A percentile compares a stretch with the other conserved stretches of the same genome.
These are phyloP conservation scores for Rhododendron williamsianum DNA, from an alignment of 148 eudicot species.

Conservation along the genomic window DNA sequence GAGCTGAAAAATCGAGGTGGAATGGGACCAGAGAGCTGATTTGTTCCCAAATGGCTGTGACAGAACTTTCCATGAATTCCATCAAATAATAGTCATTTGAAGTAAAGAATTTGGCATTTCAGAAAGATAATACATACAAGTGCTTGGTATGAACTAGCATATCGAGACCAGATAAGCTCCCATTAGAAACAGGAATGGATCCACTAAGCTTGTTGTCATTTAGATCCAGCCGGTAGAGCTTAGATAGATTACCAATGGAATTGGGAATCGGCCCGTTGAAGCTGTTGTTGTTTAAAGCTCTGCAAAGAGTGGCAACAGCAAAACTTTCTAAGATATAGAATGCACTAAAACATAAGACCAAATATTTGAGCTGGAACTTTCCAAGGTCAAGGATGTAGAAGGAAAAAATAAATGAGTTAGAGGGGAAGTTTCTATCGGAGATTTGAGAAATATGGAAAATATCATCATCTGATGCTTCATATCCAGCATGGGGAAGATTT, in stretches of 20 bases:
- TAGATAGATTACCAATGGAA: slow-evolving; percentile 49
- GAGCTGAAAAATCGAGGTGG: slow-evolving; percentile 55
- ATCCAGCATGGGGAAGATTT: neutral
- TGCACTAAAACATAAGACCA: neutral
- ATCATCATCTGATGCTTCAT: neutral
- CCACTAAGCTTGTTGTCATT: slow-evolving; percentile 60
- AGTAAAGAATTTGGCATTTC: neutral
- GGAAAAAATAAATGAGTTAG: neutral
- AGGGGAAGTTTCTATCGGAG: neutral
- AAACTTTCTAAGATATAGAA: neutral
- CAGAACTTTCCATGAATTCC: neutral
- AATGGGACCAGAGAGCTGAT: slow-evolving; percentile 67
- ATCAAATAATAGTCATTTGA: neutral
- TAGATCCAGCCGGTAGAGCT: slow-evolving; percentile 69
- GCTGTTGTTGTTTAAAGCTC: slow-evolving; percentile 35
- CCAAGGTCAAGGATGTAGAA: neutral
- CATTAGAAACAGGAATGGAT: slow-evolving; percentile 52
- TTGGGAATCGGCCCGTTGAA: slow-evolving; percentile 47
- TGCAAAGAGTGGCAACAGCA: slow-evolving; percentile 8
- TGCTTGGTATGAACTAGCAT: slow-evolving; percentile 52
- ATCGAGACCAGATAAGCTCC: slow-evolving; percentile 52
- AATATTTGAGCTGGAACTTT: neutral
- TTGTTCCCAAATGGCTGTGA: slow-evolving; percentile 70
- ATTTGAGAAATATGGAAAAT: neutral
- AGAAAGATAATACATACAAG: slow-evolving; percentile 44